Conservation (phyloP, 164 flowering plant species). For the Magnolia officinalis region DNA sequence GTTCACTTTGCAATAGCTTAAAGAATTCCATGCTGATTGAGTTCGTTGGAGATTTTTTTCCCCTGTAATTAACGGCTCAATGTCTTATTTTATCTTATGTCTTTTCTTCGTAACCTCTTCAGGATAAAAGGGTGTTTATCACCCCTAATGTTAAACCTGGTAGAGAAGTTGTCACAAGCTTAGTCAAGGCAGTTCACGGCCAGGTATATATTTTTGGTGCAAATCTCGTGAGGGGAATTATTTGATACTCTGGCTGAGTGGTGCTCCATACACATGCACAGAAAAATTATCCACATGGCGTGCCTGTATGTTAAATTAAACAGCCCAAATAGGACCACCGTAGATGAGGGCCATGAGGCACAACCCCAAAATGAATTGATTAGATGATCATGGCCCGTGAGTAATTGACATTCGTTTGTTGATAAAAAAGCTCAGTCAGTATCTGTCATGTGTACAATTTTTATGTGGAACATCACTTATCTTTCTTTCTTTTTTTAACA, state of each 20-base stretch:
- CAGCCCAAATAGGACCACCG: too few species aligned
- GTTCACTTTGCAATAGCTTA: background rate
- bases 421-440: too few species aligned
- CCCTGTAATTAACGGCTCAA: background rate
- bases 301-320: background rate
- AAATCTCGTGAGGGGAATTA: background rate
- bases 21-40: background rate
- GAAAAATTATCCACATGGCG: background rate
- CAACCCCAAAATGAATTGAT: too few species aligned
- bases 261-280: background rate
- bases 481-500: too few species aligned
- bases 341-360: too few species aligned
- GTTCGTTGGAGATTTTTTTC: background rate
- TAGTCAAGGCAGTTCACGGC: slow-evolving; percentile 82
- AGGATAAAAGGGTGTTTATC: slow-evolving; percentile 74
- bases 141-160: slow-evolving; percentile 80
- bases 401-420: too few species aligned
- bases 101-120: slow-evolving; percentile 18
- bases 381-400: too few species aligned
- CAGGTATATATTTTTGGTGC: slow-evolving; percentile 40
- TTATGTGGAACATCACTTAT: too few species aligned
- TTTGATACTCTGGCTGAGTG: background rate
- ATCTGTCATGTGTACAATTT: too few species aligned
- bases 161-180: slow-evolving; percentile 53
- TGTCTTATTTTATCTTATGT: background rate